Conservation (phyloP, 176 grass and related monocot genomes). For the Calamus simplicifolius region DNA sequence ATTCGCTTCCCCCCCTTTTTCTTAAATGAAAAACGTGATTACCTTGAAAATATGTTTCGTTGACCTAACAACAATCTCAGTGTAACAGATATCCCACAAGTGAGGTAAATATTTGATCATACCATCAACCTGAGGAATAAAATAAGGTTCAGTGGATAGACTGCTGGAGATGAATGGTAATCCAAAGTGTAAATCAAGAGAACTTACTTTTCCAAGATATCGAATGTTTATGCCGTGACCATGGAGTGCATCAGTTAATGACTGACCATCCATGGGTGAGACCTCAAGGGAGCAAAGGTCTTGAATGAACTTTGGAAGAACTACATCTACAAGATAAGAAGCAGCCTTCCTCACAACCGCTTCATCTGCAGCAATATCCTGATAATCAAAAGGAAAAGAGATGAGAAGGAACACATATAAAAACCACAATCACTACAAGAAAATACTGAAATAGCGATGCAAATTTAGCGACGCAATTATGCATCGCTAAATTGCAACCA, state of each 20-base stretch:
- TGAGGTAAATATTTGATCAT: slow-evolving; percentile 82
- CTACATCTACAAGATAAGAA: slow-evolving; percentile 60
- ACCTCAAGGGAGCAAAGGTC: slow-evolving; percentile 86
- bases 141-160: slow-evolving; percentile 15
- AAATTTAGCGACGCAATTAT: too few species aligned
- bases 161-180: too few species aligned
- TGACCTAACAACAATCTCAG: slow-evolving; percentile 88
- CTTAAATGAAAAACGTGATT: neutral
- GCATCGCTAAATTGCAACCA: too few species aligned
- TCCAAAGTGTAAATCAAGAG: neutral
- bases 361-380: slow-evolving; percentile 83
- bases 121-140: slow-evolving; percentile 57
- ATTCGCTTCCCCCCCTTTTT: too few species aligned
- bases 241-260: slow-evolving; percentile 80
- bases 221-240: slow-evolving; percentile 87
- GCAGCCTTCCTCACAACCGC: slow-evolving; percentile 62
- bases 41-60: slow-evolving; percentile 95
- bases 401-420: neutral
- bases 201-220: slow-evolving; percentile 85
- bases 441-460: too few species aligned
- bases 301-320: slow-evolving; percentile 89
- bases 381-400: slow-evolving; percentile 16
- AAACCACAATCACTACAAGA: slow-evolving; percentile 17
- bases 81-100: slow-evolving; percentile 60
- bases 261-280: slow-evolving; percentile 94